Base-by-base conservation (phyloP, 768 basidiomycete genomes). In the Russula compacta region DNA sequence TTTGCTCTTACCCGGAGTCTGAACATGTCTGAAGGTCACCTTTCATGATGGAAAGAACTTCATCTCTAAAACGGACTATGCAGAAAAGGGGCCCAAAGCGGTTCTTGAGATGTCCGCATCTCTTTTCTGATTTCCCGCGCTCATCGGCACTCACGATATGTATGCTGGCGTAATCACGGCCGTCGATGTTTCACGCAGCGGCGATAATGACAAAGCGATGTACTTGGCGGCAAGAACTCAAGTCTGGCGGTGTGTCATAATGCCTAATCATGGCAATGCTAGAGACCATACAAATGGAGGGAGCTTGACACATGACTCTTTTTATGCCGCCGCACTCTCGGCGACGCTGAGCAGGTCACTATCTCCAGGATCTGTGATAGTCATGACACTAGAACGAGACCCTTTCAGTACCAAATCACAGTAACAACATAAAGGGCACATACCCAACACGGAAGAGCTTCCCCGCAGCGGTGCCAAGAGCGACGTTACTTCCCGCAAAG, bases 391-490 rank as follows among this genome's bases (percentile, higher is more conserved):
- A 64, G 53, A 35, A 19, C 15, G 6, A 35, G 10, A 33, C n/a
- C 50, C 29, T 6, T 39, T 57, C 32, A 57, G 21, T 12, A 61
- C 32, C 4, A 15, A 42, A 32, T 47, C 21, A 33, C 15, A 21
- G 15, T 1, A 24, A 43, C 29, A 14, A 6, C 2, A 54, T 35
- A 47, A 58, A 73, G 50, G 29, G 14, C 17, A 76, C 81, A 54
- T 57, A 92, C 91, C 92, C 95, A 63, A 98, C 95, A 68, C 95
- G 93, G 91, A 98, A 99, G 68, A 98, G 86, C 79, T 95, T 95
- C 74, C 97, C 97, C 61, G 97, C 95, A 75, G 97, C 97, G 53
- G 97, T 99, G 60, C 97, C 97, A 66, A 99, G 88, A 62, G 95
- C 91, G 69, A 98, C 93, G 73, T 99, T 99, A 66, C 94, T 94